phyloP scores from a whole-genome alignment of 805 yeast species.

The Zygoascus biomembranicola region DNA sequence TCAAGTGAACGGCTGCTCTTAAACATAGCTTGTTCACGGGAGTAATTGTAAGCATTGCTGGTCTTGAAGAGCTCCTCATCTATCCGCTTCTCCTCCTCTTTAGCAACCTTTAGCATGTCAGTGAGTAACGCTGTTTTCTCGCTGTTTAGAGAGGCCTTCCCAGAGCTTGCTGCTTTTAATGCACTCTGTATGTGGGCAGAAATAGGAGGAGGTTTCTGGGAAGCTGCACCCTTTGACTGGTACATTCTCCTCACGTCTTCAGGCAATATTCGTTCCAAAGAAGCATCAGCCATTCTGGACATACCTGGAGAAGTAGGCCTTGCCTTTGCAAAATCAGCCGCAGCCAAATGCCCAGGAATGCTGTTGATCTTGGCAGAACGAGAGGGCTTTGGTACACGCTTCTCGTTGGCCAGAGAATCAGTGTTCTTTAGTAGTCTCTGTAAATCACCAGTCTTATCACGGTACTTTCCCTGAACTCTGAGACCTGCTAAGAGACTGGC shows the following conservation, averaged over 20 bases:
- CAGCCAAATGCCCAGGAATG: neutral
- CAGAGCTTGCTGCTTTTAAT: neutral
- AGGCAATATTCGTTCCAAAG: conserved; percentile 4
- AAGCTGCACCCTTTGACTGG: neutral
- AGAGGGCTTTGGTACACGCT: neutral
- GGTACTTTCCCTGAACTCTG: neutral
- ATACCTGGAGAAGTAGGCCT: neutral
- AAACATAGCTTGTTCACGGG: conserved; percentile 27
- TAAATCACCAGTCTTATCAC: neutral
- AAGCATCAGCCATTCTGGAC: neutral
- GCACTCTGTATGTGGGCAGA: neutral
- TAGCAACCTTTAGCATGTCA: conserved; percentile 36
- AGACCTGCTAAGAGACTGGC: neutral
- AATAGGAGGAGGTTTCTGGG: neutral
- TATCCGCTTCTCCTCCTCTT: conserved; percentile 31
- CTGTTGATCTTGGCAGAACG: neutral
- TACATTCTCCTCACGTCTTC: conserved; percentile 8
- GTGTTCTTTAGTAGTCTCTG: neutral
- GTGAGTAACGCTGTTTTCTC: conserved; percentile 25
- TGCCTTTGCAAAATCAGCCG: neutral
- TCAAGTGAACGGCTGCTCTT: conserved; percentile 33
- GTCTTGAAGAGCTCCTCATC: conserved; percentile 42
- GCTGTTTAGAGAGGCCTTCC: neutral
- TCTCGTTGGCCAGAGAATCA: neutral
- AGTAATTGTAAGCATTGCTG: conserved; percentile 46